Percentiles rank a stretch among this genome's conserved stretches.
Conservation (phyloP, 2,329 filamentous ascomycete genomes). For the Chaetoscypha palmicola region DNA sequence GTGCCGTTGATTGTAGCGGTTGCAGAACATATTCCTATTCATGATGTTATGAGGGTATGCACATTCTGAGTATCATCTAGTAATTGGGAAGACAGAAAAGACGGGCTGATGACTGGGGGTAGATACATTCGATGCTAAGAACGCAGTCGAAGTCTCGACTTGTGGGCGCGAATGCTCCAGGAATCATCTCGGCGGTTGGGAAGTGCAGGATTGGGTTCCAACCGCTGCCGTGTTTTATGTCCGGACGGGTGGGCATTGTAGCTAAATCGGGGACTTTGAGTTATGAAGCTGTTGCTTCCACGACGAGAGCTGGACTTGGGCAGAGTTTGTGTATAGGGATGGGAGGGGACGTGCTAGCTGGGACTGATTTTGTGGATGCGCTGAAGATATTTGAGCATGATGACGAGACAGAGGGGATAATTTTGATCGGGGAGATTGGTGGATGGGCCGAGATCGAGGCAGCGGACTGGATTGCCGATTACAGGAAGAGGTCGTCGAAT, state of each 20-base stretch:
- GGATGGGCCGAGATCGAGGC: conserved; percentile 60
- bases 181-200: conserved; percentile 65
- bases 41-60: conserved; percentile 61
- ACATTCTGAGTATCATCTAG: neutral
- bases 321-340: conserved; percentile 68
- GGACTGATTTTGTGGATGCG: conserved; percentile 67
- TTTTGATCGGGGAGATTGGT: conserved; percentile 61
- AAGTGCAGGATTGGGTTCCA: conserved; percentile 69
- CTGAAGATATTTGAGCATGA: conserved; percentile 59
- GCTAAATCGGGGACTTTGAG: conserved; percentile 69
- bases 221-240: conserved; percentile 63
- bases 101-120: neutral
- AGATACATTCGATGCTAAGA: conserved; percentile 62
- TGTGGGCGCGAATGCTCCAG: conserved; percentile 66
- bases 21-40: conserved; percentile 67
- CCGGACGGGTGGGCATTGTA: conserved; percentile 62
- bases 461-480: conserved; percentile 66
- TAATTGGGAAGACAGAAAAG: neutral
- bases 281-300: conserved; percentile 65
- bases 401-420: conserved; percentile 58
- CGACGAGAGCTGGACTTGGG: conserved; percentile 61
- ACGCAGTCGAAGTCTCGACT: conserved; percentile 63
- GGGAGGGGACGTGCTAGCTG: conserved; percentile 65
- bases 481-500: conserved; percentile 46
- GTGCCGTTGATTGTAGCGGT: conserved; percentile 70